A percentile compares a stretch with the other conserved stretches of the same genome.
These are phyloP conservation scores for Acer saccharum DNA, from an alignment of 345 rosid species.

Conservation along the genomic window DNA sequence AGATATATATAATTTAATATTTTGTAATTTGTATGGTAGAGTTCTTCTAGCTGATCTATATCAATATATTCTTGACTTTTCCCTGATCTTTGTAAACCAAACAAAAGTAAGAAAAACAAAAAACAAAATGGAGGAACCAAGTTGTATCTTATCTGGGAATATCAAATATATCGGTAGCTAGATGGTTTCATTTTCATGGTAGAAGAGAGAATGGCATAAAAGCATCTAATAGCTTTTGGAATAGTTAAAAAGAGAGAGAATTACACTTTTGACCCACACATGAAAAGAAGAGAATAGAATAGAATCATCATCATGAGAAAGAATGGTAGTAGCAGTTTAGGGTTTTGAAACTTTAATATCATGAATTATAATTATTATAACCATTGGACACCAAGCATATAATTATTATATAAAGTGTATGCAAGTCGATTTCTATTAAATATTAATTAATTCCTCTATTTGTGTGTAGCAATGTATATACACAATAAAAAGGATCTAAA, in stretches of 20 bases:
- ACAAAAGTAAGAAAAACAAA: not conserved
- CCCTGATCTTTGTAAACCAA: conserved; percentile 19
- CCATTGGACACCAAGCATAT: conserved; percentile 20
- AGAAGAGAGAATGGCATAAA: conserved; percentile 32
- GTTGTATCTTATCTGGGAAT: conserved; percentile 1
- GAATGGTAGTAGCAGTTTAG: conserved; percentile 35
- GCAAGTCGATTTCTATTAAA: not conserved
- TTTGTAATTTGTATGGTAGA: not conserved
- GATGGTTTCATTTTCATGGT: not conserved
- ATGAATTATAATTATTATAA: conserved; percentile 1
- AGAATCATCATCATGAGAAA: conserved; percentile 30
- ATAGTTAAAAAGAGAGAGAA: conserved; percentile 28
- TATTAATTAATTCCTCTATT: conserved; percentile 6
- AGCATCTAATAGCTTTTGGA: conserved; percentile 26
- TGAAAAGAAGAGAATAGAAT: conserved; percentile 59
- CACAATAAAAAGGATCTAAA: conserved; percentile 25
- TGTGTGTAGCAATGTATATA: conserved; percentile 1
- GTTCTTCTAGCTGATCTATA: not conserved
- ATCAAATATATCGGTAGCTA: not conserved
- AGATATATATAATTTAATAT: not conserved
- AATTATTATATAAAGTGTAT: not conserved
- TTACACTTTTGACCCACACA: conserved; percentile 37
- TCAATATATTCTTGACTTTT: not conserved
- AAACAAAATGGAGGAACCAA: conserved; percentile 7
- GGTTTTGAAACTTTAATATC: not conserved